phyloP scores from a whole-genome alignment of 1,284 basidiomycete genomes.

The Peniophora sp. region DNA sequence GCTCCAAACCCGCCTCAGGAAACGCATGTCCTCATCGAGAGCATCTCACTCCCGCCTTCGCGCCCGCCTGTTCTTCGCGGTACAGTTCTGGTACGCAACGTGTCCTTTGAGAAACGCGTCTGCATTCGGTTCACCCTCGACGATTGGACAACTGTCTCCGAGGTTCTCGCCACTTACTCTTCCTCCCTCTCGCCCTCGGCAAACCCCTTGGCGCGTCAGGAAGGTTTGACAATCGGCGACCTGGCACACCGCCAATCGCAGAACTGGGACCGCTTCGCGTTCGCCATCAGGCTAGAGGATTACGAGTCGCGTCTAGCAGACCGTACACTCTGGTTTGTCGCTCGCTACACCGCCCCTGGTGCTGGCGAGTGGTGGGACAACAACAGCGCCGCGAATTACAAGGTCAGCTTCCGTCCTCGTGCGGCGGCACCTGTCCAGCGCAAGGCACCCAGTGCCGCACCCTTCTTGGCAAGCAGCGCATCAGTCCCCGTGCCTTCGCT shows the following conservation, averaged over 20 bases:
- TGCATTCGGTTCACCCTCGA: slow-evolving; percentile 88
- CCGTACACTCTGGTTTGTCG: slow-evolving; percentile 60
- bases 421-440: slow-evolving; percentile 10
- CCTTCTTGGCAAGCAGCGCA: slow-evolving; percentile 8
- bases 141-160: slow-evolving; percentile 89
- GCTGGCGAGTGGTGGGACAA: slow-evolving; percentile 83
- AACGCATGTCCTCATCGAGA: slow-evolving; percentile 45
- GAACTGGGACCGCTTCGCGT: slow-evolving; percentile 32
- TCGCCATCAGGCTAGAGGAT: slow-evolving; percentile 68
- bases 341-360: slow-evolving; percentile 44
- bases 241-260: slow-evolving; percentile 18
- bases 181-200: slow-evolving; percentile 26
- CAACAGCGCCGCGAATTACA: slow-evolving; percentile 75
- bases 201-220: slow-evolving; percentile 9
- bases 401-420: slow-evolving; percentile 46
- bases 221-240: slow-evolving; percentile 21
- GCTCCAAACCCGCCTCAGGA: slow-evolving; percentile 23
- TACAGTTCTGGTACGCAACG: slow-evolving; percentile 69
- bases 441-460: slow-evolving; percentile 7
- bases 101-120: slow-evolving; percentile 84
- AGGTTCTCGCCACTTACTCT: slow-evolving; percentile 68
- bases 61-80: slow-evolving; percentile 35
- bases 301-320: slow-evolving; percentile 61
- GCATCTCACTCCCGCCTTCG: slow-evolving; percentile 29
- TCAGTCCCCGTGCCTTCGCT: not conserved